These are phyloP conservation scores for Parafenestella ontariensis DNA, from an alignment of 2,329 filamentous ascomycete species.

Conservation along the genomic window DNA sequence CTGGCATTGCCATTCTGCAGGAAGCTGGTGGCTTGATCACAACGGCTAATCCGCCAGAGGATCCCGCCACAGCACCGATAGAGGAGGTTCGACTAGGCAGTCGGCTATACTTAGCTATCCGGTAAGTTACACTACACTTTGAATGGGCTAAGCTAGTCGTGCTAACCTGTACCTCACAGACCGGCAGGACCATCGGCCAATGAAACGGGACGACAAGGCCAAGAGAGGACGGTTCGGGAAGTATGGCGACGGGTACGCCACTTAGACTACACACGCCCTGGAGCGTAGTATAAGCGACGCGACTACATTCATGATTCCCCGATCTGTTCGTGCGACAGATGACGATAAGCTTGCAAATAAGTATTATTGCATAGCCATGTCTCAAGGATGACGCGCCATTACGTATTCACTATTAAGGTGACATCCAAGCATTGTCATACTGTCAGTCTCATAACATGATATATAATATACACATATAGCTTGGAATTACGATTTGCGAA, in stretches of 20 bases:
- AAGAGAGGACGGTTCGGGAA: constrained; percentile 74
- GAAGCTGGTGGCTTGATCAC: constrained; percentile 79
- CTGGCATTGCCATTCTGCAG: constrained; percentile 73
- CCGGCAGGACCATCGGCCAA: constrained; percentile 67
- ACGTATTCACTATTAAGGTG: no score
- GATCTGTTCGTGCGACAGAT: no score
- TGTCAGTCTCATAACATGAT: not conserved
- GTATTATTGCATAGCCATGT: no score
- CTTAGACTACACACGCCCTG: constrained; percentile 72
- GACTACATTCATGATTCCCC: no score
- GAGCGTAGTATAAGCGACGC: constrained; percentile 48
- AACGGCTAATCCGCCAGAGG: constrained; percentile 72
- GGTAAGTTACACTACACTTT: constrained; percentile 50
- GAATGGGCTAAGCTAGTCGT: not conserved
- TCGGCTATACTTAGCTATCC: constrained; percentile 73
- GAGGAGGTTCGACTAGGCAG: constrained; percentile 69
- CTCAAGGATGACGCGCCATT: no score
- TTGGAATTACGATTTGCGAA: no score
- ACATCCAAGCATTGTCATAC: no score
- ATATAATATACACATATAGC: no score
- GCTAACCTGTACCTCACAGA: constrained; percentile 46
- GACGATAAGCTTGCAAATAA: no score
- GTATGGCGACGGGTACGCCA: constrained; percentile 73
- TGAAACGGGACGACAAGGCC: constrained; percentile 70
- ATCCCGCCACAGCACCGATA: constrained; percentile 63